Percentiles rank a stretch among this genome's conserved stretches.
These are phyloP conservation scores for Debaryomyces hansenii DNA, from an alignment of 805 yeast species.

Conservation along the genomic window DNA sequence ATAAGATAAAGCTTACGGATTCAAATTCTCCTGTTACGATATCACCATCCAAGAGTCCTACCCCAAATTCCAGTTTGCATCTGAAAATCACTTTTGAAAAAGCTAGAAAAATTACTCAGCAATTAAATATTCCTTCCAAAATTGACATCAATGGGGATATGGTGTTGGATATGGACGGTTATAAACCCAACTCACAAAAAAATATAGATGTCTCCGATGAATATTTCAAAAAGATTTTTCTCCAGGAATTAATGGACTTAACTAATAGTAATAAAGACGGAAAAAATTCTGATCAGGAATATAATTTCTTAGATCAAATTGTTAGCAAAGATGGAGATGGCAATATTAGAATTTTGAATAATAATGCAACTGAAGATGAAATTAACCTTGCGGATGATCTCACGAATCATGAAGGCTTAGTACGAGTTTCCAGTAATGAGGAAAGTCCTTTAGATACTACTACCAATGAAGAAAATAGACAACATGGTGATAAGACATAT, in stretches of 20 bases:
- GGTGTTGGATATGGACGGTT: constrained; percentile 91
- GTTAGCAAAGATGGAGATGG: constrained; percentile 63
- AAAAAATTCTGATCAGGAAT: constrained; percentile 18
- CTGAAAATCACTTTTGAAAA: constrained; percentile 52
- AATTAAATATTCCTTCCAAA: constrained; percentile 82
- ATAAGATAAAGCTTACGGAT: constrained; percentile 24
- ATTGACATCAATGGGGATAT: constrained; percentile 88
- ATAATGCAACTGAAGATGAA: constrained; percentile 49
- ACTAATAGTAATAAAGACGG: constrained; percentile 10
- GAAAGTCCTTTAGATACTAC: constrained; percentile 24
- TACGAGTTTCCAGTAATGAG: constrained; percentile 5
- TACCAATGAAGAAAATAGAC: constrained; percentile 14
- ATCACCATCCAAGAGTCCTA: constrained; percentile 12
- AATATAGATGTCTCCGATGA: constrained; percentile 77
- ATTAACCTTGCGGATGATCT: constrained; percentile 36
- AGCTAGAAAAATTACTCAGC: constrained; percentile 63
- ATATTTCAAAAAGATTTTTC: constrained; percentile 66
- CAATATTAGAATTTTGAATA: constrained; percentile 54
- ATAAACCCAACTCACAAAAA: constrained; percentile 75
- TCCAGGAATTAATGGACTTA: constrained; percentile 60
- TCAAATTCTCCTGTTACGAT: constrained; percentile 13
- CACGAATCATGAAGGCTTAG: constrained; percentile 8
- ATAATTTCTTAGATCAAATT: constrained; percentile 36
- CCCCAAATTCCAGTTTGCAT: constrained; percentile 24
- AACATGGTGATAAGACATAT: constrained; percentile 38